Conservation (phyloP, 495 filamentous ascomycete genomes). For the Clohesyomyces aquaticus region DNA sequence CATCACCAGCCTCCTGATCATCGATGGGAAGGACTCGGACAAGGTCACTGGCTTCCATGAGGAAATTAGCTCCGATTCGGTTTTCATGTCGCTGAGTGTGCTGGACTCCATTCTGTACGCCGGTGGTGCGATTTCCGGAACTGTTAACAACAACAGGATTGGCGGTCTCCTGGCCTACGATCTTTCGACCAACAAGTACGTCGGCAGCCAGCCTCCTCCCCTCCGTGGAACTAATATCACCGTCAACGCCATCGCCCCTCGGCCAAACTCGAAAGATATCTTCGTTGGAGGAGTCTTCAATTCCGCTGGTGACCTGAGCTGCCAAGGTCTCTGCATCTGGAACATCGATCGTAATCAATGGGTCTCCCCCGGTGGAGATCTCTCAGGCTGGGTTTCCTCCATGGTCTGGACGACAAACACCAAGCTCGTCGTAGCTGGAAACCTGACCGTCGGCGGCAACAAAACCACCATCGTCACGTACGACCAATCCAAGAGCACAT, state of each 20-base stretch:
- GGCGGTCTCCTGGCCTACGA: constrained; percentile 82
- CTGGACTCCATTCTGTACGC: constrained; percentile 74
- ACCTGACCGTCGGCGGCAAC: constrained; percentile 68
- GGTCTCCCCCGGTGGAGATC: constrained; percentile 70
- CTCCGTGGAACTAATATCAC: constrained; percentile 68
- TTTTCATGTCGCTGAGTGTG: constrained; percentile 71
- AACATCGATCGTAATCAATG: constrained; percentile 69
- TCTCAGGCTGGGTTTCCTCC: constrained; percentile 68
- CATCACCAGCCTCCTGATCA: constrained; percentile 77
- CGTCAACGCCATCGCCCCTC: constrained; percentile 73
- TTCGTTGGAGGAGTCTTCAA: constrained; percentile 86
- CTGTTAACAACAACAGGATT: constrained; percentile 61
- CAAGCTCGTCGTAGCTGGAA: constrained; percentile 74
- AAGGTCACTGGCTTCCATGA: constrained; percentile 70
- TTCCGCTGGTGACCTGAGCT: constrained; percentile 79
- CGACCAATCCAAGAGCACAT: constrained; percentile 62
- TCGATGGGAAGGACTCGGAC: constrained; percentile 65
- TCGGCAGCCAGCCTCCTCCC: constrained; percentile 66
- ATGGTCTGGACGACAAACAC: constrained; percentile 75
- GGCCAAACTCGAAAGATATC: constrained; percentile 68
- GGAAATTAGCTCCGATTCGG: constrained; percentile 71
- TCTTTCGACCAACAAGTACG: constrained; percentile 63
- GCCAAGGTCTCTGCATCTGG: constrained; percentile 79
- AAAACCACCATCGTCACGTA: constrained; percentile 74
- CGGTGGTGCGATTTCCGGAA: constrained; percentile 78